phyloP scores from a whole-genome alignment of 352 stramenopile genomes.

The Phytophthora syringae region DNA sequence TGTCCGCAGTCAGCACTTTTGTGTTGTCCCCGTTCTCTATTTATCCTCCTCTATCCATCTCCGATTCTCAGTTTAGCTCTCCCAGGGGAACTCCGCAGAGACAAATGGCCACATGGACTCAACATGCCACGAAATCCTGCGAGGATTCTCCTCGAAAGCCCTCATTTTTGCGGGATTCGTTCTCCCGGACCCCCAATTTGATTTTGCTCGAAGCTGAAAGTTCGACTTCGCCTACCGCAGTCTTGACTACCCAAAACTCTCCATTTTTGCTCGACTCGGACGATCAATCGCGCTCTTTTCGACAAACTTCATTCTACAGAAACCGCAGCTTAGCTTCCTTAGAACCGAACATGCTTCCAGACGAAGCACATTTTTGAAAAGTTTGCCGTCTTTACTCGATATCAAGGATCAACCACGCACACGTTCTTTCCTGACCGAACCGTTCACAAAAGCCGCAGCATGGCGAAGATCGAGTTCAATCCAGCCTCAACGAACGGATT shows the following conservation, averaged over 20 bases:
- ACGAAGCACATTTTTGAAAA: not conserved
- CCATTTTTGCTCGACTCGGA: constrained; percentile 4
- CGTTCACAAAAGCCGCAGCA: constrained; percentile 8
- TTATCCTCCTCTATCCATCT: not conserved
- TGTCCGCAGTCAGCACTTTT: too few relatives aligned
- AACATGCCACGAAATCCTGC: not conserved
- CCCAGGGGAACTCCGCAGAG: not conserved
- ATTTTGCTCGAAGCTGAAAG: not conserved
- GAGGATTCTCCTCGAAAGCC: not conserved
- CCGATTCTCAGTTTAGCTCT: not conserved
- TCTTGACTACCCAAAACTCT: constrained; percentile 1
- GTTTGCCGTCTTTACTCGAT: not conserved
- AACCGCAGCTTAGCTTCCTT: not conserved
- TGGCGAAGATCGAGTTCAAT: constrained; percentile 11
- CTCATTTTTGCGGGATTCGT: constrained; percentile 5
- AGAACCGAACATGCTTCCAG: not conserved
- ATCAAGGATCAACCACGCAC: not conserved
- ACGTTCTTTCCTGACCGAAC: constrained; percentile 18
- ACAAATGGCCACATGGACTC: constrained; percentile 12
- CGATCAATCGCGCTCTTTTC: not conserved
- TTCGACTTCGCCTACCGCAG: not conserved
- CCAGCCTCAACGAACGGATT: constrained; percentile 23
- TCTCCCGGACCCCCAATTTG: constrained; percentile 3
- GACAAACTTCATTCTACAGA: not conserved
- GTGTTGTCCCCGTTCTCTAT: not conserved